A percentile compares a stretch with the other conserved stretches of the same genome.
Evolutionary conservation across 2,329 filamentous ascomycete genomes (phyloP).

Genomic region (Fusarium sp.): DNA sequence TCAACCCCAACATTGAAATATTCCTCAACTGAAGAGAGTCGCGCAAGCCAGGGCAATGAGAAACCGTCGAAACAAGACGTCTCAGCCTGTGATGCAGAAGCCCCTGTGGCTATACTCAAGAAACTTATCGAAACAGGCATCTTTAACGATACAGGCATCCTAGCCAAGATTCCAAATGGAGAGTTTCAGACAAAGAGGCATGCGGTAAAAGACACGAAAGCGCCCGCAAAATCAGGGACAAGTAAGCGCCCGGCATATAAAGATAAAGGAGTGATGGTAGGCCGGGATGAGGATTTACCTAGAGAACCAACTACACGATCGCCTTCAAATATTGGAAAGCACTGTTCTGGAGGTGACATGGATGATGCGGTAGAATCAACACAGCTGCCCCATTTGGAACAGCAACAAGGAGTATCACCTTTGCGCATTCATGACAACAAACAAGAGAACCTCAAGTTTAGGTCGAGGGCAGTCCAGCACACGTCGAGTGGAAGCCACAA

Average conservation of each 20-base stretch:
- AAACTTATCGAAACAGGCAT: conserved; percentile 37
- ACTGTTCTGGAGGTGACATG: background rate
- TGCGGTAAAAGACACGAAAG: background rate
- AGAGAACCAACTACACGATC: background rate
- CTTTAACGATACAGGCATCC: conserved; percentile 27
- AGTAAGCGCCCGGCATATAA: conserved; percentile 15
- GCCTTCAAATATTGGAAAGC: background rate
- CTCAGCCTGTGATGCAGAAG: background rate
- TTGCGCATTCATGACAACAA: background rate
- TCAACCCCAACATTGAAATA: background rate
- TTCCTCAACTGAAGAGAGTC: background rate
- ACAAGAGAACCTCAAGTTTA: background rate
- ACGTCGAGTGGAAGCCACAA: background rate
- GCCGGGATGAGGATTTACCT: conserved; percentile 3
- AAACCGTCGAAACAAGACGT: background rate
- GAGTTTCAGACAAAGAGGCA: background rate
- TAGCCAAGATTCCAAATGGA: background rate
- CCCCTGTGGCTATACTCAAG: conserved; percentile 8
- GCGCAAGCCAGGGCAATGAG: background rate
- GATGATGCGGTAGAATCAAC: background rate
- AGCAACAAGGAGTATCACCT: background rate
- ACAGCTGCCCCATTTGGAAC: background rate
- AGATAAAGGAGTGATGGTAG: conserved; percentile 39
- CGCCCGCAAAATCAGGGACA: background rate
- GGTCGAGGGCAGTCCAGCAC: background rate